Evolutionary conservation across 2,329 filamentous ascomycete species (phyloP).

Genomic region (Neoscytalidium dimidiatum): DNA sequence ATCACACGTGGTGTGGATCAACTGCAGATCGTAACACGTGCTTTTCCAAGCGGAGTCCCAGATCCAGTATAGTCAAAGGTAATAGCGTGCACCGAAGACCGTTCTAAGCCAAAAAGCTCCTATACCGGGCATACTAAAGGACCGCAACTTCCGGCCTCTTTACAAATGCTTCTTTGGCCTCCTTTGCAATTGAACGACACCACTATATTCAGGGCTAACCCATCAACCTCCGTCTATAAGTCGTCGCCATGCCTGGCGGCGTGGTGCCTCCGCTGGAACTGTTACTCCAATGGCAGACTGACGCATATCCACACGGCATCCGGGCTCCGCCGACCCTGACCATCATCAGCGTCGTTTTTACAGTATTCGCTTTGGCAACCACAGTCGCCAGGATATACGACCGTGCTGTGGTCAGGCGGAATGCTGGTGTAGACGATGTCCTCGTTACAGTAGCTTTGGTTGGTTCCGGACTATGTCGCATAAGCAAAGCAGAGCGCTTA

Average conservation of each 20-base stretch:
- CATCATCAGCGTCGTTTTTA: not conserved
- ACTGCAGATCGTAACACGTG: not conserved
- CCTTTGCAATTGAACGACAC: no score
- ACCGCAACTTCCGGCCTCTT: no score
- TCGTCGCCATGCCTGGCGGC: slow-evolving; percentile 15
- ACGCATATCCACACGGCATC: slow-evolving; percentile 4
- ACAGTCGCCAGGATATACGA: not conserved
- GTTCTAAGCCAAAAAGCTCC: not conserved
- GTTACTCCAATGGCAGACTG: slow-evolving; percentile 13
- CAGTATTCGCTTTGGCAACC: not conserved
- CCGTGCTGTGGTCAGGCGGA: not conserved
- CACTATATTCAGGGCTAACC: no score
- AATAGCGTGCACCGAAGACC: not conserved
- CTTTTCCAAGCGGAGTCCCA: not conserved
- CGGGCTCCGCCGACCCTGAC: not conserved
- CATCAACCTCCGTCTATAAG: not conserved
- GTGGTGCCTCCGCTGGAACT: slow-evolving; percentile 9
- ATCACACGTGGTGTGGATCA: not conserved
- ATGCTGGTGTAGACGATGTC: slow-evolving; percentile 4
- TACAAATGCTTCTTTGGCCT: no score
- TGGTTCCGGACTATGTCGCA: not conserved
- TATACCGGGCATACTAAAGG: not conserved
- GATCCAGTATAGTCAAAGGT: not conserved
- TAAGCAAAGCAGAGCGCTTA: not conserved
- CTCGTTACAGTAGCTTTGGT: slow-evolving; percentile 7